Evolutionary conservation across 768 basidiomycete genomes (phyloP), one percentile per base, ranked within the genome.

Genomic region (Sutorius australiensis): DNA sequence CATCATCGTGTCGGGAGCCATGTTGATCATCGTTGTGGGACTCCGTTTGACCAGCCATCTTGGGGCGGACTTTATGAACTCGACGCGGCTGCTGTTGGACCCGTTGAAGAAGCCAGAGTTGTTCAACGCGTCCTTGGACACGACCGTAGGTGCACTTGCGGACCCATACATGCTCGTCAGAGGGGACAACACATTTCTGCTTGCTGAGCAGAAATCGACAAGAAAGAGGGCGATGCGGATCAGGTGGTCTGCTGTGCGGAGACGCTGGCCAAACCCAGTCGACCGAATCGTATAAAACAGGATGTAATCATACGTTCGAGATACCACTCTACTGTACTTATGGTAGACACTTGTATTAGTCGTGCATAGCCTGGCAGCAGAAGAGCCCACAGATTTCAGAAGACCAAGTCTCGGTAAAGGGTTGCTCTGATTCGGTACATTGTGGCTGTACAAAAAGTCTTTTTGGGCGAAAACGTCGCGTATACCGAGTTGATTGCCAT

Each of bases 391-490:
- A 24, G 24, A 24, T 24, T 24, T 24, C 24, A 4, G 24, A 24
- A 24, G 24, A 24, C 24, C 24, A 24, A 24, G 24, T 24, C 24
- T 24, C 2, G 2, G 34, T 14, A 12, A 34, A 11, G 32, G 12
- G 6, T 13, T 13, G 32, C 10, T 33, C 2, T 12, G 12, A 16
- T 14, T 14, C 7, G 34, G 8, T 30, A 12, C 7, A 3, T 16
- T 12, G 46, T 47, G 66, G 66, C 68, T 51, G 63, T 69, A 59
- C 32, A 10, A 28, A 14, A 8, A 28, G 27, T 21, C 21, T 5
- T 5, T 51, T 51, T 21, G 24, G 17, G 11, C 11, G 31, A 14
- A 33, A 44, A 33, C 28, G 8, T 12, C 2, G 16, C 2, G 24
- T 10, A 11, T 24, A 6, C 32, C 32, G 10, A 40, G 33, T 27